phyloP scores from a whole-genome alignment of 805 yeast species.

The Kuraishia capsulata region DNA sequence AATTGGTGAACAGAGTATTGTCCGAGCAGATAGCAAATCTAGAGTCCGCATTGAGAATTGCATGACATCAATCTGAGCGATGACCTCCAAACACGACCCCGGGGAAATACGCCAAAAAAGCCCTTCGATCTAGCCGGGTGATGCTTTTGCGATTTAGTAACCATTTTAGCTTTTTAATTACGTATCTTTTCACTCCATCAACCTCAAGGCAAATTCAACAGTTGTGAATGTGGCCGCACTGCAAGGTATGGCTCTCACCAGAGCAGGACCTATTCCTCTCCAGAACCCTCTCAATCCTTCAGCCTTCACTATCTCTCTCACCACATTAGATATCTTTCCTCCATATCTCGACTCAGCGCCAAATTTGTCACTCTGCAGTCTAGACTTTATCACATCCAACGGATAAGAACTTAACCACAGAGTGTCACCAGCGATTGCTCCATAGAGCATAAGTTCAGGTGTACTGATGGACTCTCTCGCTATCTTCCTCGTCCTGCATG shows the following conservation, averaged over 20 bases:
- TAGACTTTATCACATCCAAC: constrained; percentile 40
- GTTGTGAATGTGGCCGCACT: constrained; percentile 73
- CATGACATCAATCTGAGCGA: too few relatives aligned
- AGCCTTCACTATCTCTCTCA: constrained; percentile 26
- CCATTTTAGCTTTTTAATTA: not conserved
- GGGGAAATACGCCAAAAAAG: too few relatives aligned
- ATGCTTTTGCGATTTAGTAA: too few relatives aligned
- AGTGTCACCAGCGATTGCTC: constrained; percentile 37
- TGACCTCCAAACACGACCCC: too few relatives aligned
- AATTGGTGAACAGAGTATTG: too few relatives aligned
- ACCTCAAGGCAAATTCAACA: constrained; percentile 57
- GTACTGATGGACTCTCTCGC: constrained; percentile 42
- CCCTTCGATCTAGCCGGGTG: too few relatives aligned
- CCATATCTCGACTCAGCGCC: constrained; percentile 32
- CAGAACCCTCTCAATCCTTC: constrained; percentile 48
- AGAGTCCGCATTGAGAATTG: too few relatives aligned
- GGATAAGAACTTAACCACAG: constrained; percentile 53
- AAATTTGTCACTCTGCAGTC: constrained; percentile 48
- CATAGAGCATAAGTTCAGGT: constrained; percentile 39
- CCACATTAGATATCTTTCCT: constrained; percentile 27
- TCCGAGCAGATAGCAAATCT: too few relatives aligned
- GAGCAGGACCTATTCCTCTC: constrained; percentile 54
- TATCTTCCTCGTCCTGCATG: constrained; percentile 23
- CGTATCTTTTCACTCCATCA: constrained; percentile 29
- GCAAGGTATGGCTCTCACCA: constrained; percentile 54